phyloP scores from a whole-genome alignment of 176 grass and related monocot species.

The Oryza officinalis region DNA sequence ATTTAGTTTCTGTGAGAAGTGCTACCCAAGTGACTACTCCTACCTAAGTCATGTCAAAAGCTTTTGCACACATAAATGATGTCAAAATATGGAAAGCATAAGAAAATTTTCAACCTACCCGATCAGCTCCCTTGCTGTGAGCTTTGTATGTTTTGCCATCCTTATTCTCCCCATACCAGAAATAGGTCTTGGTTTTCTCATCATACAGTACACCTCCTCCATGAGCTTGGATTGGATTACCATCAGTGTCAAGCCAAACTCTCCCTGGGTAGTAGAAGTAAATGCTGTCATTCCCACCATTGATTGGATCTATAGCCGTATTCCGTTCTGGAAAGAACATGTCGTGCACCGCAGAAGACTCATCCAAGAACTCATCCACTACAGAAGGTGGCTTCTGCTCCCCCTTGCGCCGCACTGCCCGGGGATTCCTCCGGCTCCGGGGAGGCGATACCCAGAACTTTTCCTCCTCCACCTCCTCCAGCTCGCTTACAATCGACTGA shows the following conservation, averaged over 20 bases:
- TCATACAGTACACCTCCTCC: slow-evolving; percentile 93
- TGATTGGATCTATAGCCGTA: slow-evolving; percentile 51
- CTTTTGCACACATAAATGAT: slow-evolving; percentile 4
- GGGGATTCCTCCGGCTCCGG: slow-evolving; percentile 76
- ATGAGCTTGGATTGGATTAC: slow-evolving; percentile 91
- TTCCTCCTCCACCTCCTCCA: slow-evolving; percentile 88
- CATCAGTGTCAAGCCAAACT: slow-evolving; percentile 91
- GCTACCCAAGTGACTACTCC: neutral
- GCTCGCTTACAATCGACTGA: slow-evolving; percentile 38
- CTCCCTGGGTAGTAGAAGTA: slow-evolving; percentile 69
- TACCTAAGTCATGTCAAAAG: neutral
- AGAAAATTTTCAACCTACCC: slow-evolving; percentile 54
- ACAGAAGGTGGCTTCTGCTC: slow-evolving; percentile 67
- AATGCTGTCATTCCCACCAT: slow-evolving; percentile 52
- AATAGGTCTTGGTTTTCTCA: slow-evolving; percentile 56
- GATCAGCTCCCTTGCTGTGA: slow-evolving; percentile 73
- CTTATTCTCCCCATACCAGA: slow-evolving; percentile 99
- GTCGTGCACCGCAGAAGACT: slow-evolving; percentile 76
- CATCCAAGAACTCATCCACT: slow-evolving; percentile 89
- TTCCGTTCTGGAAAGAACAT: slow-evolving; percentile 77
- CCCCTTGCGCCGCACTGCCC: slow-evolving; percentile 83
- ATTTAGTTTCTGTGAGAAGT: slow-evolving; percentile 1
- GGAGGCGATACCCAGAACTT: slow-evolving; percentile 52
- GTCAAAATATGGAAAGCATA: neutral
- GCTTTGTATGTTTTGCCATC: slow-evolving; percentile 83